Conservation (phyloP, 495 filamentous ascomycete species). For the Penicillium macrosclerotiorum region DNA sequence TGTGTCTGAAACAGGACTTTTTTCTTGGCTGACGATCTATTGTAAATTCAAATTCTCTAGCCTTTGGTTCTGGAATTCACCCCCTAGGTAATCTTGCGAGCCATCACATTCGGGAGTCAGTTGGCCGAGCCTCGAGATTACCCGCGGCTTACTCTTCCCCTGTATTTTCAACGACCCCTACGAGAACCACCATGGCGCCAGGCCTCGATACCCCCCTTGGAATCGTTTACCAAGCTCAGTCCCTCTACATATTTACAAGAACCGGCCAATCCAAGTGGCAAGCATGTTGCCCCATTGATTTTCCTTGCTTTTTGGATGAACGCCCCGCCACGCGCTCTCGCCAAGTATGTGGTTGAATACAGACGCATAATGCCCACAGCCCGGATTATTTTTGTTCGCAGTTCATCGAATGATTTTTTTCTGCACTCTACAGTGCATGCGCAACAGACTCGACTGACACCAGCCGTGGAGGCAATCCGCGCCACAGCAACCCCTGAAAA, state of each 20-base stretch:
- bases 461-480: slow-evolving; percentile 38
- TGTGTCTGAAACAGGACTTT: too few relatives aligned
- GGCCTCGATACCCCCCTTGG: slow-evolving; percentile 7
- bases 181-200: slow-evolving; percentile 9
- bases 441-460: slow-evolving; percentile 30
- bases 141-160: not conserved
- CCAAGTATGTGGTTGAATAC: slow-evolving; percentile 41
- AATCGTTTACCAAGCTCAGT: slow-evolving; percentile 28
- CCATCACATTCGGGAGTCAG: too few relatives aligned
- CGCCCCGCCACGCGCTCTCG: slow-evolving; percentile 34
- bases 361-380: slow-evolving; percentile 31
- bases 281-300: slow-evolving; percentile 21
- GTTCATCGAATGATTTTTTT: slow-evolving; percentile 37
- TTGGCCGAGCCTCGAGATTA: too few relatives aligned
- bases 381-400: slow-evolving; percentile 41
- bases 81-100: too few relatives aligned
- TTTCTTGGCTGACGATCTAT: too few relatives aligned
- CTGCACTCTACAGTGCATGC: slow-evolving; percentile 22
- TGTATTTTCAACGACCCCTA: not conserved
- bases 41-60: too few relatives aligned
- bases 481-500: slow-evolving; percentile 17
- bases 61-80: too few relatives aligned
- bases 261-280: slow-evolving; percentile 8
- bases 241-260: slow-evolving; percentile 37
- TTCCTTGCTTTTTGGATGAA: slow-evolving; percentile 48